Conservation (phyloP, 345 rosid species). For the Syzygium oleosum region DNA sequence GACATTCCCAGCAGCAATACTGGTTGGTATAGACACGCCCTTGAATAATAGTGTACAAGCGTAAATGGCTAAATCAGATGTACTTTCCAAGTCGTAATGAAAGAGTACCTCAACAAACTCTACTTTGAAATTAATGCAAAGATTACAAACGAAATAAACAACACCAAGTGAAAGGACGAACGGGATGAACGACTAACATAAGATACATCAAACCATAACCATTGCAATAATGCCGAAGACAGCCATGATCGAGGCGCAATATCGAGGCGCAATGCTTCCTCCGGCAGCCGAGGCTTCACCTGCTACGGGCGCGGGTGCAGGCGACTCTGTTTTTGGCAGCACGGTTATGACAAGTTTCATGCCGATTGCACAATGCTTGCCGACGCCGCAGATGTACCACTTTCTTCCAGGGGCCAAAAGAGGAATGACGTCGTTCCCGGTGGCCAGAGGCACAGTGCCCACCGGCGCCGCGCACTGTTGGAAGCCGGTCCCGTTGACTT, state of each 20-base stretch:
- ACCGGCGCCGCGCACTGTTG: constrained; percentile 4
- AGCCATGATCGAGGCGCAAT: neutral
- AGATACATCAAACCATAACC: neutral
- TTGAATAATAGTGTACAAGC: neutral
- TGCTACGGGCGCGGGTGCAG: neutral
- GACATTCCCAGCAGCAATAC: no score
- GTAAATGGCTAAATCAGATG: neutral
- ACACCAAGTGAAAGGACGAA: neutral
- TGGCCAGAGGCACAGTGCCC: neutral
- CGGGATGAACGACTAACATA: neutral
- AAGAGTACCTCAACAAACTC: neutral
- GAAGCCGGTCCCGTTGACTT: constrained; percentile 4
- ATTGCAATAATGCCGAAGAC: neutral
- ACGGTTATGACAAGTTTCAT: constrained; percentile 5
- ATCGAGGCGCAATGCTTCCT: neutral
- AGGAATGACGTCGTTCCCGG: constrained; percentile 2
- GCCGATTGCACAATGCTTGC: constrained; percentile 2
- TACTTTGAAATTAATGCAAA: neutral
- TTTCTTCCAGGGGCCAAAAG: constrained; percentile 1
- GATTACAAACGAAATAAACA: neutral
- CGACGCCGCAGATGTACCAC: constrained; percentile 4
- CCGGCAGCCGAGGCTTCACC: neutral
- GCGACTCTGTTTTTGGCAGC: neutral
- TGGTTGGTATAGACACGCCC: neutral
- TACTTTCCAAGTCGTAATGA: neutral